Conservation (phyloP, 163 green algal genomes). For the Smithsoniella earleae region DNA sequence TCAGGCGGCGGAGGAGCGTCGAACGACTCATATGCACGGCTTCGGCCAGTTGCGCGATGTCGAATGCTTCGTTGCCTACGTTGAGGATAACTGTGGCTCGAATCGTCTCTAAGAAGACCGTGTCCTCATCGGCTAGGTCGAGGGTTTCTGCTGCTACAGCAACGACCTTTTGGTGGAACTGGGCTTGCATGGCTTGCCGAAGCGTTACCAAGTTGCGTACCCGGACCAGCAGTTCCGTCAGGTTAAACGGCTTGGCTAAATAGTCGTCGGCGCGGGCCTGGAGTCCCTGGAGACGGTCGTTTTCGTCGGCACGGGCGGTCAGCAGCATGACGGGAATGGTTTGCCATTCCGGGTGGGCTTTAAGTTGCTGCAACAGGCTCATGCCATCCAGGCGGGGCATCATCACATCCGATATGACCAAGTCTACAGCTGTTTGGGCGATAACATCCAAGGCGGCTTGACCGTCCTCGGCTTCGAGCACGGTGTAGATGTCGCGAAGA, state of each 20-base stretch:
- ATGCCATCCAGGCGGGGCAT: background rate
- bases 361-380: background rate
- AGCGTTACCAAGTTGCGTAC: too few species aligned
- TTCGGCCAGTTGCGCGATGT: too few species aligned
- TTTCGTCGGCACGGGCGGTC: background rate
- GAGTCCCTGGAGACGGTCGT: background rate
- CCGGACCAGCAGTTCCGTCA: too few species aligned
- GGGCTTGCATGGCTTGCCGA: too few species aligned
- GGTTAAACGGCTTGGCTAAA: background rate
- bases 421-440: background rate
- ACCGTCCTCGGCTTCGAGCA: background rate
- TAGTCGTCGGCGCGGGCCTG: background rate
- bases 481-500: background rate
- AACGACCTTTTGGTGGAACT: too few species aligned
- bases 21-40: too few species aligned
- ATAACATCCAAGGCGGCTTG: background rate
- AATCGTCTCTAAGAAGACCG: too few species aligned
- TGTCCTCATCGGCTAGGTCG: too few species aligned
- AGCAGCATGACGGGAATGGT: background rate
- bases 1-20: too few species aligned
- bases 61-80: too few species aligned
- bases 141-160: too few species aligned
- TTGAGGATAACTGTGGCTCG: too few species aligned
- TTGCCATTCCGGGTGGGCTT: background rate
- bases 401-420: background rate